Conservation (phyloP, 2,329 filamentous ascomycete genomes). For the Thelonectria olida region DNA sequence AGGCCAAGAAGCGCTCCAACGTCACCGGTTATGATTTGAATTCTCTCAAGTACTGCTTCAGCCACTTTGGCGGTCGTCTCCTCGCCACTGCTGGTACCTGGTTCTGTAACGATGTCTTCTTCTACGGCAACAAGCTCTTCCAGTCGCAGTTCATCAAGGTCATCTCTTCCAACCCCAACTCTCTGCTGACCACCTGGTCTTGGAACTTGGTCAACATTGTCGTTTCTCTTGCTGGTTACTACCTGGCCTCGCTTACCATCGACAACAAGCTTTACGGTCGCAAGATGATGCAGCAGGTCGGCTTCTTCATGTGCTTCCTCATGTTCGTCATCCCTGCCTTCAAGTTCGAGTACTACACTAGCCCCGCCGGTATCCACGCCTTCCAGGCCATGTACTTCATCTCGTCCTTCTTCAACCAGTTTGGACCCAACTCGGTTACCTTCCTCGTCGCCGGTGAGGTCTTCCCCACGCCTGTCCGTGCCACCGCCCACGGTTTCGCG, state of each 20-base stretch:
- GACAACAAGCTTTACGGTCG: constrained; percentile 97
- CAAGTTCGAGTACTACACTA: constrained; percentile 85
- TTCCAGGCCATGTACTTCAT: constrained; percentile 99
- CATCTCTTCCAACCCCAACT: constrained; percentile 73
- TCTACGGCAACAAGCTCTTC: constrained; percentile 99
- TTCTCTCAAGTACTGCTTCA: constrained; percentile 81
- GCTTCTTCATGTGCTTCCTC: constrained; percentile 92
- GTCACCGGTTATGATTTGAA: constrained; percentile 94
- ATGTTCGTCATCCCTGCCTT: constrained; percentile 93
- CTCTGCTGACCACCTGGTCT: constrained; percentile 86
- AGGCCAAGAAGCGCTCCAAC: constrained; percentile 84
- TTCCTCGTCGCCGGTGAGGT: constrained; percentile 97
- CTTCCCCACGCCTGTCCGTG: constrained; percentile 93
- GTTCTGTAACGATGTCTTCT: constrained; percentile 98
- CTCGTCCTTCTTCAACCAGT: constrained; percentile 99
- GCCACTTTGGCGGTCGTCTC: constrained; percentile 85
- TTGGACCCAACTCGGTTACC: constrained; percentile 94
- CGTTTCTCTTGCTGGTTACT: constrained; percentile 88
- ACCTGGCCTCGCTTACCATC: constrained; percentile 86
- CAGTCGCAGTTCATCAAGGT: constrained; percentile 89
- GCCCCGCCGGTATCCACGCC: constrained; percentile 74
- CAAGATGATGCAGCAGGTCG: constrained; percentile 95
- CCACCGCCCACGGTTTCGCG: constrained; percentile 94
- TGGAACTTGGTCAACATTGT: constrained; percentile 94
- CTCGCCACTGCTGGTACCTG: constrained; percentile 87